Percentiles rank a stretch among this genome's conserved stretches.
Evolutionary conservation across 2,329 filamentous ascomycete species (phyloP).

Genomic region (Aspergillus sp.): DNA sequence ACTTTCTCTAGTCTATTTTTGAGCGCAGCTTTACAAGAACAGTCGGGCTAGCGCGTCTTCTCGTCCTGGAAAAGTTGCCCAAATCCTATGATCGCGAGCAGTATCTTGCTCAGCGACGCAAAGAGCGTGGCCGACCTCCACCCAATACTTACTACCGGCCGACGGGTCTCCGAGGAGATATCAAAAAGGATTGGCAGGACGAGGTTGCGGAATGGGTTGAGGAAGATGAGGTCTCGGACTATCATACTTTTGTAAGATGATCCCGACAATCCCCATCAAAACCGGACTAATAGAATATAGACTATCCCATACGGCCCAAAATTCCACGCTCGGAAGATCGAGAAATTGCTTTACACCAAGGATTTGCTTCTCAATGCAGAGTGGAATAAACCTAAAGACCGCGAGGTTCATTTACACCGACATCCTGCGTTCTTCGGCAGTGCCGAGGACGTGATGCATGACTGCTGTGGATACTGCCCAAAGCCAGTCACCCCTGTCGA

Average conservation of each 20-base stretch:
- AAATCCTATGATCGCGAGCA: conserved; percentile 65
- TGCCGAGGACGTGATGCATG: conserved; percentile 70
- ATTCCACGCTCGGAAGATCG: conserved; percentile 58
- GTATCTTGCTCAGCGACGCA: conserved; percentile 69
- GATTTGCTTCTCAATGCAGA: conserved; percentile 82
- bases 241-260: conserved; percentile 69
- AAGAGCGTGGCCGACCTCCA: conserved; percentile 70
- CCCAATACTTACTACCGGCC: conserved; percentile 39
- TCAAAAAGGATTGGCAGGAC: conserved; percentile 75
- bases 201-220: conserved; percentile 83
- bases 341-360: conserved; percentile 77
- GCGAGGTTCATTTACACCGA: conserved; percentile 75
- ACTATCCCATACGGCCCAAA: conserved; percentile 39
- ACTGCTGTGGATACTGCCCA: conserved; percentile 82
- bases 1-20: conserved; percentile 64
- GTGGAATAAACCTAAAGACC: conserved; percentile 76
- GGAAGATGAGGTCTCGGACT: conserved; percentile 73
- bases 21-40: conserved; percentile 77
- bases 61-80: conserved; percentile 78
- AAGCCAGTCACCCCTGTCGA: conserved; percentile 69
- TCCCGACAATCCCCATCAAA: not conserved
- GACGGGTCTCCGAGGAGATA: conserved; percentile 60
- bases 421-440: conserved; percentile 84
- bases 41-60: conserved; percentile 72
- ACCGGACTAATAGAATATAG: conserved; percentile 14